These are phyloP conservation scores for Fraxinus quadrangulata DNA, from an alignment of 257 asterid genomes.

Conservation along the genomic window DNA sequence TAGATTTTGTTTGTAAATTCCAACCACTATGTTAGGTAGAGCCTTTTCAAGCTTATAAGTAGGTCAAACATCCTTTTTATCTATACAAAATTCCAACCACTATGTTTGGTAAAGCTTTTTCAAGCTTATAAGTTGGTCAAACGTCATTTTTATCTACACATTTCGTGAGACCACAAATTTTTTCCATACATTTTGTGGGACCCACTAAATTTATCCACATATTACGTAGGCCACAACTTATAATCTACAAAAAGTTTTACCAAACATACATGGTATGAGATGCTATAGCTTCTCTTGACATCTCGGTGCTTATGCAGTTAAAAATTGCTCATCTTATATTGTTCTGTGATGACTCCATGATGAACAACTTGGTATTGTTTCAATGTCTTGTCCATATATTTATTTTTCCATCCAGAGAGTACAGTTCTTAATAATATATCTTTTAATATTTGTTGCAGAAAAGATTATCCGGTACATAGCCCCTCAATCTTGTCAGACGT, in stretches of 20 bases:
- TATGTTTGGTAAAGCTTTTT: too few species aligned
- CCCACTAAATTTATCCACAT: too few species aligned
- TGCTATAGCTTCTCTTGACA: not conserved
- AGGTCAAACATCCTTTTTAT: too few species aligned
- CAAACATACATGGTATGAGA: not conserved
- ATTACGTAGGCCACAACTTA: too few species aligned
- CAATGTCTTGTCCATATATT: not conserved
- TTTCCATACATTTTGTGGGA: too few species aligned
- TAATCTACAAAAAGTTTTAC: too few species aligned
- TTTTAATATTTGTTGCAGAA: constrained; percentile 44
- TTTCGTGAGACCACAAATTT: too few species aligned
- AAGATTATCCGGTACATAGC: constrained; percentile 58
- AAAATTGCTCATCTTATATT: not conserved
- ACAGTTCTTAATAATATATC: not conserved
- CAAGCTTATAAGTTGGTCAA: too few species aligned
- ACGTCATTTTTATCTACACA: too few species aligned
- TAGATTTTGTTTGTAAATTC: not conserved
- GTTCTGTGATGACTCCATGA: not conserved
- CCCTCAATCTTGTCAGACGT: constrained; percentile 88
- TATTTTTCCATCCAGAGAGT: not conserved
- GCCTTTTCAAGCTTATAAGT: too few species aligned
- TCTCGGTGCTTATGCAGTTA: not conserved
- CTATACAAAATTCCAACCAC: not conserved
- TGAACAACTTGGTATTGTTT: not conserved
- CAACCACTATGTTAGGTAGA: not conserved